phyloP scores from a whole-genome alignment of 2,329 filamentous ascomycete genomes.

The Laburnicola sp. region DNA sequence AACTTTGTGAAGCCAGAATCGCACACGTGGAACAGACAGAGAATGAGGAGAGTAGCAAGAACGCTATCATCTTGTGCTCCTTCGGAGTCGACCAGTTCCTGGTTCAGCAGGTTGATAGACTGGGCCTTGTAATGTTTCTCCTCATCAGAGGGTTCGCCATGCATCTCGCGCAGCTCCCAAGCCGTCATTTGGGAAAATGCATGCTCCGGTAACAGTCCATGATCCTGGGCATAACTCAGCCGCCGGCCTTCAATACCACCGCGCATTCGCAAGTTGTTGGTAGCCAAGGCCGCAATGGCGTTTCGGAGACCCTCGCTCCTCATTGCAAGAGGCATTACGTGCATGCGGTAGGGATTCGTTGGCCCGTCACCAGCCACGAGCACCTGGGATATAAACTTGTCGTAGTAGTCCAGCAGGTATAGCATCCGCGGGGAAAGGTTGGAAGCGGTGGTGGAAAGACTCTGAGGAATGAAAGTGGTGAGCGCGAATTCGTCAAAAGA shows the following conservation, averaged over 20 bases:
- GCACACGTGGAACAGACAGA: constrained; percentile 91
- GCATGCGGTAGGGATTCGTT: constrained; percentile 78
- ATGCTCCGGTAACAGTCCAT: constrained; percentile 40
- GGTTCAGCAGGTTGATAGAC: constrained; percentile 81
- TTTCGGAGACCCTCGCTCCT: constrained; percentile 84
- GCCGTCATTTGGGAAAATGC: constrained; percentile 44
- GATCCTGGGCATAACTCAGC: constrained; percentile 36
- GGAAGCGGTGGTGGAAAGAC: constrained; percentile 54
- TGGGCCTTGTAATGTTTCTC: constrained; percentile 84
- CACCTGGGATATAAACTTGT: constrained; percentile 86
- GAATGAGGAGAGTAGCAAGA: constrained; percentile 80
- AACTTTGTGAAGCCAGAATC: constrained; percentile 93
- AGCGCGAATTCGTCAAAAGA: constrained; percentile 44
- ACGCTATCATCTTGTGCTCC: constrained; percentile 83
- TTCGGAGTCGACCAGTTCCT: constrained; percentile 75
- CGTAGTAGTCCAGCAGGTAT: constrained; percentile 91
- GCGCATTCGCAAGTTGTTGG: constrained; percentile 89
- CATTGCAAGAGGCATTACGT: constrained; percentile 77
- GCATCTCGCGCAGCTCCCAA: constrained; percentile 44
- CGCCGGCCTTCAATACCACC: constrained; percentile 60
- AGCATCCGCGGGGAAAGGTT: constrained; percentile 75
- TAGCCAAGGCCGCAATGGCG: constrained; percentile 84
- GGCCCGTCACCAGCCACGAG: constrained; percentile 90
- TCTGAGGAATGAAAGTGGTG: constrained; percentile 49
- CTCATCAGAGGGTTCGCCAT: constrained; percentile 66